Evolutionary conservation across 1,284 basidiomycete genomes (phyloP).

Genomic region (Microbotryum silenes-acaulis): DNA sequence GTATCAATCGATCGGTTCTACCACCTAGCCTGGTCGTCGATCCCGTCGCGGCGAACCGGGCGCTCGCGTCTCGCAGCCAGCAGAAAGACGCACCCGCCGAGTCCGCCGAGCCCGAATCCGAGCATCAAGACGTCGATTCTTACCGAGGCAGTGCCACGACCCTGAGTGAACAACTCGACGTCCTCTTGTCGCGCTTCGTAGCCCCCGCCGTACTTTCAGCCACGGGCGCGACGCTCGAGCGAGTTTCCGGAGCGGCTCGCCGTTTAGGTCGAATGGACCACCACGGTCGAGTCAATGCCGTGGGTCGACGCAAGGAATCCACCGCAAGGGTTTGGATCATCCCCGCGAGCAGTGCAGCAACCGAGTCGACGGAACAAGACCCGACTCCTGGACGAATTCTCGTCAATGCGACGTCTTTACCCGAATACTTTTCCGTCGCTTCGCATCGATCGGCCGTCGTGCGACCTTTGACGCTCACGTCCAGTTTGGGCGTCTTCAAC

Average conservation of each 20-base stretch:
- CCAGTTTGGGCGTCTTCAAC: constrained; percentile 84
- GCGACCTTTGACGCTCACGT: constrained; percentile 74
- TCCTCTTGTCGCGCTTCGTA: constrained; percentile 23
- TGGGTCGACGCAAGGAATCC: constrained; percentile 78
- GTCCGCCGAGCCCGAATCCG: not conserved
- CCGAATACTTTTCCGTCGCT: constrained; percentile 67
- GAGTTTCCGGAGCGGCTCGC: constrained; percentile 20
- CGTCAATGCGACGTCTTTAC: constrained; percentile 72
- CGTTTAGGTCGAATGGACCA: constrained; percentile 47
- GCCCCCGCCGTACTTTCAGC: constrained; percentile 15
- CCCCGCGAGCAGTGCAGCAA: constrained; percentile 42
- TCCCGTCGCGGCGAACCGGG: constrained; percentile 20
- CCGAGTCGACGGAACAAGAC: constrained; percentile 14
- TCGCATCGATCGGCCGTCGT: constrained; percentile 71
- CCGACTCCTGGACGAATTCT: constrained; percentile 47
- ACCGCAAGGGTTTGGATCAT: constrained; percentile 90
- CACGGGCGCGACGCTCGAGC: constrained; percentile 21
- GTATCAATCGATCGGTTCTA: no score
- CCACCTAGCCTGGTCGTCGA: constrained; percentile 20
- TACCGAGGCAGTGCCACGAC: not conserved
- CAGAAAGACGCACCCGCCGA: not conserved
- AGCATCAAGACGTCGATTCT: not conserved
- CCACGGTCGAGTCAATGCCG: constrained; percentile 68
- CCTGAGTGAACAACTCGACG: constrained; percentile 22
- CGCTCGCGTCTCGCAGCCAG: not conserved